Evolutionary conservation across 768 basidiomycete species (phyloP).

Genomic region (Leccinum rimulosum): DNA sequence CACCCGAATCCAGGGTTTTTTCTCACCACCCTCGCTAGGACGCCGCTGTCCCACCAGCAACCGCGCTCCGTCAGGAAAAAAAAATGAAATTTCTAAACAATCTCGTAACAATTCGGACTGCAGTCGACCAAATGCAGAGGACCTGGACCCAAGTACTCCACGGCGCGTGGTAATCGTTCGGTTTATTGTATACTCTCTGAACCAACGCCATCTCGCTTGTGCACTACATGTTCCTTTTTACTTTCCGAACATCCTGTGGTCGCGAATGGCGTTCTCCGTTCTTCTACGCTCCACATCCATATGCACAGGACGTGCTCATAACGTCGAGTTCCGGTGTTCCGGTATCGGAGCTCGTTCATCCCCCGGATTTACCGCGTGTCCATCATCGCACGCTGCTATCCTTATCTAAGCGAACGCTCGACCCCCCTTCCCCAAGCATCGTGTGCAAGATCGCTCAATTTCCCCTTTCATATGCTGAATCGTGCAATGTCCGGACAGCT

Average conservation of each 20-base stretch:
- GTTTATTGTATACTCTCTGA: constrained; percentile 9
- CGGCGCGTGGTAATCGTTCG: constrained; percentile 26
- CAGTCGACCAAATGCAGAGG: constrained; percentile 10
- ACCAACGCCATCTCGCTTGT: neutral
- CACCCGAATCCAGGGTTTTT: constrained; percentile 24
- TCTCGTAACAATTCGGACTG: constrained; percentile 24
- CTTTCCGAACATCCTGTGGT: constrained; percentile 18
- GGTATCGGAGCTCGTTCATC: constrained; percentile 23
- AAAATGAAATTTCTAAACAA: constrained; percentile 14
- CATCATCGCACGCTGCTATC: constrained; percentile 8
- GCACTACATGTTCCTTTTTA: constrained; percentile 2
- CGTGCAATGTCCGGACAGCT: neutral
- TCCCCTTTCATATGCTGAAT: neutral
- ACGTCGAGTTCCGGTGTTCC: constrained; percentile 21
- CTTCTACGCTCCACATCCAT: neutral
- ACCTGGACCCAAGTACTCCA: constrained; percentile 29
- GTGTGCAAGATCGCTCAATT: neutral
- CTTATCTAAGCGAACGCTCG: constrained; percentile 27
- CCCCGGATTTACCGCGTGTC: constrained; percentile 17
- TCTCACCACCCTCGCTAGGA: constrained; percentile 20
- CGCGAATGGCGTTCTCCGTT: constrained; percentile 2
- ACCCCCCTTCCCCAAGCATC: constrained; percentile 1
- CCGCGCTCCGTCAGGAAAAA: constrained; percentile 8
- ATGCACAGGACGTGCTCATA: neutral
- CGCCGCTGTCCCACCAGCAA: constrained; percentile 9